Base-by-base conservation (phyloP, 2,329 filamentous ascomycete genomes). In the Lachnellula arida region DNA sequence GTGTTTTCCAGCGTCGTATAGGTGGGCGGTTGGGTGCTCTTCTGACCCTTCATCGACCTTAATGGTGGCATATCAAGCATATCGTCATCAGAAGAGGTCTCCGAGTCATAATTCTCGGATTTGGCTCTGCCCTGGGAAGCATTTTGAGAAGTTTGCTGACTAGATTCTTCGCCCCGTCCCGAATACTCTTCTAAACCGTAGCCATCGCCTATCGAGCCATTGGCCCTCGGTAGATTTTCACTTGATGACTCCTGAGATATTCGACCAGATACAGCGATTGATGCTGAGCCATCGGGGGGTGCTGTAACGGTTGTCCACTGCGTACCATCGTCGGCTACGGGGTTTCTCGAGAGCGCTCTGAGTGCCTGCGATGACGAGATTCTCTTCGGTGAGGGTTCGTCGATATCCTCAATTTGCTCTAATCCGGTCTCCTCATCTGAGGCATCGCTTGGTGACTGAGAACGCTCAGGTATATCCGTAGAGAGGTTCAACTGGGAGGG, bases 301-400 rank as follows among this genome's bases (percentile, higher is more conserved):
- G 67, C 63, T 49, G 59, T 60, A 17, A 70, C 68, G 23, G 65
- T 64, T 5, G 64, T 70, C 68, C 69, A 71, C 57, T 63, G 56
- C 22, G 65, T 68, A 28, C 67, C 67, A 51, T 63, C 78, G 54
- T 77, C 74, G 51, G 79, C 79, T n/a, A 78, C 65, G 5, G 80
- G 79, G 23, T 70, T 72, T 60, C 79, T 72, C 15, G 80, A 80
- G 48, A 83, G 67, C 3, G 77, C 76, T 55, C 79, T 75, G 40
- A 83, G 67, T 5, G 76, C 76, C 59, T 83, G 79, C 0, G 80
- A 80, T 11, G 80, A 81, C 4, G 79, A 81, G 28, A 81, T 76
- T 65, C 81, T 80, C 61, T 77, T 79, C 2, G 79, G 78, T 25
- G 74, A 72, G 22, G 70, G 64, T n/a, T 73, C 73, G 23, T 73